Evolutionary conservation across 202 grass and related monocot species (phyloP).

Genomic region (Dendrocalamus latiflorus): DNA sequence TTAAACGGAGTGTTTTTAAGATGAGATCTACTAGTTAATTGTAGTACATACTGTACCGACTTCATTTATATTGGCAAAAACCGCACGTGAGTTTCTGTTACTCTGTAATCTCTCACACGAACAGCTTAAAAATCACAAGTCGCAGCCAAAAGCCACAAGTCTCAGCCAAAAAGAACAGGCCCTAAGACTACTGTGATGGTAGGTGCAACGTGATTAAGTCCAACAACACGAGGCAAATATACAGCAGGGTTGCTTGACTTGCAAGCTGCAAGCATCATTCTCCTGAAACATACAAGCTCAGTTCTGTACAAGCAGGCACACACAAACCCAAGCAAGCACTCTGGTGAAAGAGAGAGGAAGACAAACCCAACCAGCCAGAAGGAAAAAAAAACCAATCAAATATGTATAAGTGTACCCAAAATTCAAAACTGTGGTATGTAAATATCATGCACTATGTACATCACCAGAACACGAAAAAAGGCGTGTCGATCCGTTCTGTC

Average conservation of each 20-base stretch:
- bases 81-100: too few species aligned
- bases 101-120: too few species aligned
- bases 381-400: not conserved
- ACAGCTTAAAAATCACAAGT: accelerated
- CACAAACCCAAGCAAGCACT: constrained; percentile 25
- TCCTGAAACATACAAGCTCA: constrained; percentile 18
- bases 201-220: too few species aligned
- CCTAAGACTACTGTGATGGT: too few species aligned
- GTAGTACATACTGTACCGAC: too few species aligned
- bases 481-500: not conserved
- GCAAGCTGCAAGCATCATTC: constrained; percentile 38
- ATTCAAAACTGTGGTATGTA: constrained; percentile 37
- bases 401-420: not conserved
- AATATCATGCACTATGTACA: constrained; percentile 30
- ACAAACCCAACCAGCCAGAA: not conserved
- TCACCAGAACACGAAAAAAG: not conserved
- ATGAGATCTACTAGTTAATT: too few species aligned
- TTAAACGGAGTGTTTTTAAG: too few species aligned
- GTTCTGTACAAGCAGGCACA: constrained; percentile 33
- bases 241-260: constrained; percentile 19
- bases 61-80: too few species aligned
- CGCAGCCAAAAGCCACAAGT: too few species aligned
- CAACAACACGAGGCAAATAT: not conserved
- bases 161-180: too few species aligned
- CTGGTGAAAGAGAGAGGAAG: not conserved